Percentiles rank a stretch among this genome's conserved stretches.
Conservation (phyloP, 2,329 filamentous ascomycete species). For the Colletotrichum filicis region DNA sequence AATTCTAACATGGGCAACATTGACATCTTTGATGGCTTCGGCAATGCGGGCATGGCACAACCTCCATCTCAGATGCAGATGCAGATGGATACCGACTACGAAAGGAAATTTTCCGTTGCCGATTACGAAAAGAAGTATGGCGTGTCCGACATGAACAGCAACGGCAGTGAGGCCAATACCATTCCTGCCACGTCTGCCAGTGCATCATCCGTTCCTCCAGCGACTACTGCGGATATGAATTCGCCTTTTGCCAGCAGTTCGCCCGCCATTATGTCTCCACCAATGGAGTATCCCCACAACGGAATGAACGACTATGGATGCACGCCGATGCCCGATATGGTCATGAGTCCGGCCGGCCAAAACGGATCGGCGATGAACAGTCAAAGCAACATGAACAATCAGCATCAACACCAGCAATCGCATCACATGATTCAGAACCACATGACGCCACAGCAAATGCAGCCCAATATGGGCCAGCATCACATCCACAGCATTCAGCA, state of each 20-base stretch:
- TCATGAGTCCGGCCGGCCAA: conserved; percentile 61
- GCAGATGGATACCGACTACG: conserved; percentile 59
- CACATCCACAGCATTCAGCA: conserved; percentile 44
- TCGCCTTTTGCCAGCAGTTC: conserved; percentile 64
- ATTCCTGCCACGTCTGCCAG: conserved; percentile 41
- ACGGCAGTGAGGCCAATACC: conserved; percentile 49
- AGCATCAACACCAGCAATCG: conserved; percentile 46
- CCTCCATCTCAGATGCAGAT: conserved; percentile 54
- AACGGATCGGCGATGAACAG: conserved; percentile 39
- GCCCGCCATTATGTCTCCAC: conserved; percentile 64
- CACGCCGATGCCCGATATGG: conserved; percentile 62
- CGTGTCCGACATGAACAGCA: conserved; percentile 47
- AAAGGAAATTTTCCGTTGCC: conserved; percentile 56
- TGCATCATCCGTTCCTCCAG: conserved; percentile 39
- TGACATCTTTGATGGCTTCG: conserved; percentile 75
- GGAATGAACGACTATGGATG: conserved; percentile 53
- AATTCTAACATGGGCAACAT: conserved; percentile 62
- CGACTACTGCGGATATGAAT: conserved; percentile 53
- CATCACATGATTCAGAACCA: conserved; percentile 39
- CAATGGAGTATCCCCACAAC: conserved; percentile 58
- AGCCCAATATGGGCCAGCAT: conserved; percentile 45
- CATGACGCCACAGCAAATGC: conserved; percentile 45
- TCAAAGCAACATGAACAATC: conserved; percentile 40
- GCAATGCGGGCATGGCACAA: conserved; percentile 70
- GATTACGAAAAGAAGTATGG: conserved; percentile 55